These are phyloP conservation scores for Perkinsus chesapeaki DNA, from an alignment of 169 alveolate species.

Conservation along the genomic window DNA sequence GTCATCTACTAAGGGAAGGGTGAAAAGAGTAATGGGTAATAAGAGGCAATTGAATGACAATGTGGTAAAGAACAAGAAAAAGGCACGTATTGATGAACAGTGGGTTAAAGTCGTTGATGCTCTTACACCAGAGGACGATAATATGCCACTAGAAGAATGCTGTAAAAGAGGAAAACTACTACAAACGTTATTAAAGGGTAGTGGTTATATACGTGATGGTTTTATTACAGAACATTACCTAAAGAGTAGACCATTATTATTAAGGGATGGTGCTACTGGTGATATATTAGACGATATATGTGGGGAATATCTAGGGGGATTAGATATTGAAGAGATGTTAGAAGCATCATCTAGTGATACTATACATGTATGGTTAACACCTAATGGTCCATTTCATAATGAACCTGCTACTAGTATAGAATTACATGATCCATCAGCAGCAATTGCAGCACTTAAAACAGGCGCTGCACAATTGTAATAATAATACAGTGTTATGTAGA, in stretches of 20 bases:
- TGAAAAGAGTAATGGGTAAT: background rate
- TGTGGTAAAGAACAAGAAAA: background rate
- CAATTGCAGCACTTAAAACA: background rate
- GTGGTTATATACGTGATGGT: background rate
- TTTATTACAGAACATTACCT: background rate
- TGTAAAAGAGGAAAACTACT: background rate
- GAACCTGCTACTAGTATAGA: background rate
- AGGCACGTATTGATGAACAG: background rate
- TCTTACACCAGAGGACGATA: background rate
- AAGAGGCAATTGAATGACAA: background rate
- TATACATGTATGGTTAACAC: background rate
- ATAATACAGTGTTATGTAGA: background rate
- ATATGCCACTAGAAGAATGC: background rate
- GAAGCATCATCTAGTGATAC: background rate
- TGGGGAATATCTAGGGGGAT: background rate
- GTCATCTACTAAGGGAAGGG: background rate
- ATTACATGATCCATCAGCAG: background rate
- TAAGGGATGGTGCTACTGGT: background rate
- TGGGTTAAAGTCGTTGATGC: background rate
- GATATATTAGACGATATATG: background rate
- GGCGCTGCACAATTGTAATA: background rate
- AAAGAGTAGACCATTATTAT: background rate
- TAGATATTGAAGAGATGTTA: background rate
- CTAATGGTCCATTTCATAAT: background rate
- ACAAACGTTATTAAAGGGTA: background rate